These are phyloP conservation scores for Neofusicoccum sp. DNA, from an alignment of 2,329 filamentous ascomycete genomes.

Conservation along the genomic window DNA sequence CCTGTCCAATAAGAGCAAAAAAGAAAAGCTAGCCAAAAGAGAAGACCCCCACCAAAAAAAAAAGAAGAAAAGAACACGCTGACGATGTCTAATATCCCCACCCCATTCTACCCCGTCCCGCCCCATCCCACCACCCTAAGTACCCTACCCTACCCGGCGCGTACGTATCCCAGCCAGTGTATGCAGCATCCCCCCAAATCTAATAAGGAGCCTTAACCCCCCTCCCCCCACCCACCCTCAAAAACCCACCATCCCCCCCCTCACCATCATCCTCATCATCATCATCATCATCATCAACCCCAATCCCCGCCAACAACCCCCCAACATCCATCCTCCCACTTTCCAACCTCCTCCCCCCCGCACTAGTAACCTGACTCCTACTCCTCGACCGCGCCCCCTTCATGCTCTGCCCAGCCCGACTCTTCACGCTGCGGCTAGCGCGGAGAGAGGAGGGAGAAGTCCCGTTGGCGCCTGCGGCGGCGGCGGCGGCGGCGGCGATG, in stretches of 20 bases:
- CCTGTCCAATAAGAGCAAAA: background rate
- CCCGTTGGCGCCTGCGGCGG: background rate
- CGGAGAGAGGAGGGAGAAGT: background rate
- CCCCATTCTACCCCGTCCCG: no score
- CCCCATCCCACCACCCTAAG: no score
- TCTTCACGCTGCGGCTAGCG: slow-evolving; percentile 10
- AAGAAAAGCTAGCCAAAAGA: background rate
- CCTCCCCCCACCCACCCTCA: slow-evolving; percentile 15
- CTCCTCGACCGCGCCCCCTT: slow-evolving; percentile 26
- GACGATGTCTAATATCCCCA: no score
- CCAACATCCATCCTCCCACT: slow-evolving; percentile 30
- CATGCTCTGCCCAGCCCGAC: slow-evolving; percentile 22
- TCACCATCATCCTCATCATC: slow-evolving; percentile 20
- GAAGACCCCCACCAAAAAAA: no score
- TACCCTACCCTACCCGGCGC: no score
- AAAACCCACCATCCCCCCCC: slow-evolving; percentile 15
- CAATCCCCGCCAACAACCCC: slow-evolving; percentile 36
- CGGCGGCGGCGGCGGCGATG: background rate
- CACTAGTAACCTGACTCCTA: slow-evolving; percentile 15
- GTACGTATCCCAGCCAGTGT: no score
- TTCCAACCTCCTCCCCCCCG: background rate
- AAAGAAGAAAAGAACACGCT: no score
- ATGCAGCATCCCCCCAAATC: background rate
- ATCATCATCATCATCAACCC: slow-evolving; percentile 21
- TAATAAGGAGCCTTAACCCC: slow-evolving; percentile 31